phyloP scores from a whole-genome alignment of 805 yeast species.

The Wickerhamiella lipophila region DNA sequence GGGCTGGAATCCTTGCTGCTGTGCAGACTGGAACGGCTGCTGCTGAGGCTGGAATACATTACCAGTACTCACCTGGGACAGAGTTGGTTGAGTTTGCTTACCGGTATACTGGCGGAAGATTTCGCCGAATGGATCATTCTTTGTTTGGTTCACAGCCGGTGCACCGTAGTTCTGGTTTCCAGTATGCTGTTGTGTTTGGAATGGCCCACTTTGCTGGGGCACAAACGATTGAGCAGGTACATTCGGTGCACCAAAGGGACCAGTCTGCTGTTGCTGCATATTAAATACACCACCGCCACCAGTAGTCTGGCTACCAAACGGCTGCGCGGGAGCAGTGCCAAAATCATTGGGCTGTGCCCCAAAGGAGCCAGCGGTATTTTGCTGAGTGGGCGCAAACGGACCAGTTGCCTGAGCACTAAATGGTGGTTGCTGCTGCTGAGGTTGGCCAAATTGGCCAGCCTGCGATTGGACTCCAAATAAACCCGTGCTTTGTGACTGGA shows the following conservation, averaged over 20 bases:
- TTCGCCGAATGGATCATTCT: slow-evolving; percentile 18
- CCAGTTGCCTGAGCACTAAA: slow-evolving; percentile 12
- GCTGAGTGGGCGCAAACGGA: slow-evolving; percentile 20
- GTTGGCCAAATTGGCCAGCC: slow-evolving; percentile 18
- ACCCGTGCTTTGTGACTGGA: slow-evolving; percentile 22
- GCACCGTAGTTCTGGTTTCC: slow-evolving; percentile 2
- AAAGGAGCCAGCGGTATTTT: slow-evolving; percentile 13
- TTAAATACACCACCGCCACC: slow-evolving; percentile 14
- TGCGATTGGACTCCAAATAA: slow-evolving; percentile 8
- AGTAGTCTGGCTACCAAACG: slow-evolving; percentile 17
- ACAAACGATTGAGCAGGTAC: slow-evolving; percentile 17
- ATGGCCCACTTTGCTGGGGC: slow-evolving; percentile 14
- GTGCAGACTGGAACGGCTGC: slow-evolving; percentile 14
- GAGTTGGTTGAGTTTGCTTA: slow-evolving; percentile 1
- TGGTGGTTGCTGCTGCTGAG: background rate
- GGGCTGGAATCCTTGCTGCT: slow-evolving; percentile 13
- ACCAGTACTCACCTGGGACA: slow-evolving; percentile 2
- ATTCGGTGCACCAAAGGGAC: slow-evolving; percentile 16
- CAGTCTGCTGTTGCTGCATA: slow-evolving; percentile 14
- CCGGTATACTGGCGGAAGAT: slow-evolving; percentile 7
- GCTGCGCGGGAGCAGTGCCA: slow-evolving; percentile 21
- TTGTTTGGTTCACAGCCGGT: slow-evolving; percentile 9
- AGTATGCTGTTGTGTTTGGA: slow-evolving; percentile 2
- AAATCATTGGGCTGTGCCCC: background rate
- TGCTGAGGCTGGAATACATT: background rate